A percentile compares a stretch with the other conserved stretches of the same genome.
Conservation (phyloP, 306 rosid species). For the Quercus parvula region DNA sequence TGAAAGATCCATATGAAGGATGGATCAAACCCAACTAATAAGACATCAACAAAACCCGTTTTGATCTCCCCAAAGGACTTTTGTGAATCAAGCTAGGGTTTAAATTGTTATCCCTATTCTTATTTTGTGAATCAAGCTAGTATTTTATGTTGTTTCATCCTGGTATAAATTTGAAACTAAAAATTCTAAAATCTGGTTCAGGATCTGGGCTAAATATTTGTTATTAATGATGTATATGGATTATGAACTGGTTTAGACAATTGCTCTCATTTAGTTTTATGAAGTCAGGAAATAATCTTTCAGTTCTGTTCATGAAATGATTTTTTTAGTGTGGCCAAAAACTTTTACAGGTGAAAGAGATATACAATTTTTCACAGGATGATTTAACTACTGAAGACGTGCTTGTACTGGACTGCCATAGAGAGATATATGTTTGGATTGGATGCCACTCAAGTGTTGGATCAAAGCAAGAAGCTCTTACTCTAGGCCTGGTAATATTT, state of each 20-base stretch:
- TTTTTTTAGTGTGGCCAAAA: slow-evolving; percentile 21
- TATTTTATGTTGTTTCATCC: background rate
- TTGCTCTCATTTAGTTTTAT: background rate
- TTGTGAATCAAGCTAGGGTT: background rate
- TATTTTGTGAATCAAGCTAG: background rate
- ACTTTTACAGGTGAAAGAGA: slow-evolving; percentile 78
- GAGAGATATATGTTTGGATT: slow-evolving; percentile 85
- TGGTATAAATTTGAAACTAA: background rate
- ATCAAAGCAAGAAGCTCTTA: slow-evolving; percentile 83
- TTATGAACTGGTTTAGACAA: background rate
- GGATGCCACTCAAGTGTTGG: slow-evolving; percentile 70
- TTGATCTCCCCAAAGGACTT: background rate
- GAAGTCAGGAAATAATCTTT: background rate
- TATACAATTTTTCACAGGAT: slow-evolving; percentile 87
- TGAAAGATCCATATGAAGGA: background rate
- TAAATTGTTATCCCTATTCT: background rate
- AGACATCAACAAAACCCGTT: background rate
- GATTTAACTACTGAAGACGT: slow-evolving; percentile 89
- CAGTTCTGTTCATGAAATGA: background rate
- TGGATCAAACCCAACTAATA: background rate
- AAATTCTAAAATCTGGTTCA: background rate
- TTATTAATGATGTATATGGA: background rate
- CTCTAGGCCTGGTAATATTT: slow-evolving; percentile 62
- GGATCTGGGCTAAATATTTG: background rate
- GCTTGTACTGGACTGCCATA: slow-evolving; percentile 78